Conservation (phyloP, 2,329 filamentous ascomycete species). For the Aureobasidium pullulans region DNA sequence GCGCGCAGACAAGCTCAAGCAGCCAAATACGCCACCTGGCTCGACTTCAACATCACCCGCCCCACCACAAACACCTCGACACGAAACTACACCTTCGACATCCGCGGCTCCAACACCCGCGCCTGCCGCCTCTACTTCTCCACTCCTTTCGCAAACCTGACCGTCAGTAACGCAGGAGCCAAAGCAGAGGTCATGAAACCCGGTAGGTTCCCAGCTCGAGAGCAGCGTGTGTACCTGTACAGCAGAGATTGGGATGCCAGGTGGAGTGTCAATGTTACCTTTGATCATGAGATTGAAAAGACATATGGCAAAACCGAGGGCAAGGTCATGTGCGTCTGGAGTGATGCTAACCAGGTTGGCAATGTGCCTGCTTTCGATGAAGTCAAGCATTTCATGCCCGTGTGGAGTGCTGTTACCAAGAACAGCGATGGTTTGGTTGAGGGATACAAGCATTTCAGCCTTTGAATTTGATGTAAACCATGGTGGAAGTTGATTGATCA, state of each 20-base stretch:
- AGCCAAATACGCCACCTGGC: slow-evolving; percentile 39
- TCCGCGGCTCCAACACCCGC: slow-evolving; percentile 69
- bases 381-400: slow-evolving; percentile 64
- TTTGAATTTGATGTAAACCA: slow-evolving; percentile 13
- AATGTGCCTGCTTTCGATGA: slow-evolving; percentile 81
- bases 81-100: slow-evolving; percentile 46
- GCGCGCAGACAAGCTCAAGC: slow-evolving; percentile 17
- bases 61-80: slow-evolving; percentile 40
- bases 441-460: slow-evolving; percentile 60
- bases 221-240: slow-evolving; percentile 69
- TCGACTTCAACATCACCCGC: slow-evolving; percentile 56
- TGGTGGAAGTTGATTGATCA: not conserved
- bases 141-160: slow-evolving; percentile 56
- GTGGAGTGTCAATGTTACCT: slow-evolving; percentile 54
- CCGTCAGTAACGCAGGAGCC: slow-evolving; percentile 49
- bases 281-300: slow-evolving; percentile 16
- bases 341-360: slow-evolving; percentile 66
- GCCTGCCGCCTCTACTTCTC: slow-evolving; percentile 69
- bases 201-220: slow-evolving; percentile 34
- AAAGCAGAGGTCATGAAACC: slow-evolving; percentile 43
- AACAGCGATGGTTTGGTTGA: slow-evolving; percentile 71
- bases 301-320: slow-evolving; percentile 48
- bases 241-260: slow-evolving; percentile 68
- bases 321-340: slow-evolving; percentile 73
- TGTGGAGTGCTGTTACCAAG: slow-evolving; percentile 75